phyloP scores from a whole-genome alignment of 768 basidiomycete species.

The Rhodosporidiobolus odoratus region DNA sequence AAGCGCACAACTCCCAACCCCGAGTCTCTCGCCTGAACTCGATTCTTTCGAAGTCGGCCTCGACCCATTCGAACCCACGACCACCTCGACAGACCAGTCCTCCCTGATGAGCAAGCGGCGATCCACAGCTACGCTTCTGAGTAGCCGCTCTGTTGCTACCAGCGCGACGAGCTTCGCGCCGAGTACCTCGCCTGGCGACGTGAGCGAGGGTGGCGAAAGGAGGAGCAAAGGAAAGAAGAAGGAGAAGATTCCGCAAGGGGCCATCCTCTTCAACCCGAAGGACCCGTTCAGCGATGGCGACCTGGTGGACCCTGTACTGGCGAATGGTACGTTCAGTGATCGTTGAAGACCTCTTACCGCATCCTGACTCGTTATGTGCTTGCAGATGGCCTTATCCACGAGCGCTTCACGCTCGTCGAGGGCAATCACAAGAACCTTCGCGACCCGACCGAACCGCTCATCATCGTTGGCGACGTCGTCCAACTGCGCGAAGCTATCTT shows the following conservation, averaged over 20 bases:
- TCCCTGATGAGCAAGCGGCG: neutral
- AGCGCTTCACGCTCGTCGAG: slow-evolving; percentile 26
- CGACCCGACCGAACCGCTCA: slow-evolving; percentile 9
- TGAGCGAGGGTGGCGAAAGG: neutral
- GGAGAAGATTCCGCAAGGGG: slow-evolving; percentile 4
- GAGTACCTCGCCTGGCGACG: neutral
- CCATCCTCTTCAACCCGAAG: slow-evolving; percentile 9
- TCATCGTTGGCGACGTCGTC: slow-evolving; percentile 35
- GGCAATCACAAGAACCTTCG: neutral
- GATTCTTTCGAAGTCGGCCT: neutral
- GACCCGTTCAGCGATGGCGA: slow-evolving; percentile 26
- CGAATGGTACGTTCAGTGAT: slow-evolving; percentile 6
- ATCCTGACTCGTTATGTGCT: neutral
- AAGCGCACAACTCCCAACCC: neutral
- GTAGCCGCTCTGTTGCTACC: neutral
- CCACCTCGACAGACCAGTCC: neutral
- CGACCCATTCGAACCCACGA: slow-evolving; percentile 4
- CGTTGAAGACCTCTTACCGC: too few species aligned
- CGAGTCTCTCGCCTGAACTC: neutral
- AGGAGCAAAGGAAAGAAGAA: slow-evolving; percentile 9
- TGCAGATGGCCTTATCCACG: slow-evolving; percentile 34
- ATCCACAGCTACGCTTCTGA: neutral
- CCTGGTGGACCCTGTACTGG: slow-evolving; percentile 29
- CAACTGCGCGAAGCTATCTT: slow-evolving; percentile 37
- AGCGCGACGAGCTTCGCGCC: neutral